Evolutionary conservation across 306 rosid species (phyloP).

Genomic region (Rosa lucieae): DNA sequence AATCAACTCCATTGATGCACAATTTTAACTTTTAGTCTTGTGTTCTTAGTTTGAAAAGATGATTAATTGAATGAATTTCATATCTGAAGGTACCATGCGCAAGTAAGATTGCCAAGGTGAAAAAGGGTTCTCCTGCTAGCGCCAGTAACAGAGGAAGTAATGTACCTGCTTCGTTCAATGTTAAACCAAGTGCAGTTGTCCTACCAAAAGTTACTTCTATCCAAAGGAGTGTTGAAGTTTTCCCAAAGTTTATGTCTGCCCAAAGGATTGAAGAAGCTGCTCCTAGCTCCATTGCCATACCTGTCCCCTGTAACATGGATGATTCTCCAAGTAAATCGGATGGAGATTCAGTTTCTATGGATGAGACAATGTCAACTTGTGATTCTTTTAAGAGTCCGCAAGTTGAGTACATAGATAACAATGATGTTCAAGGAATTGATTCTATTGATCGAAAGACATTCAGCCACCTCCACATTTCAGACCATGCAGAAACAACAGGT

Average conservation of each 20-base stretch:
- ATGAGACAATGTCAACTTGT: conserved; percentile 81
- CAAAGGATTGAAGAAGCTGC: conserved; percentile 34
- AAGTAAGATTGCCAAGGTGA: conserved; percentile 62
- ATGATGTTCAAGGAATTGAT: conserved; percentile 56
- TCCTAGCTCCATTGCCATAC: conserved; percentile 24
- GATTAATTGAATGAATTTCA: not conserved
- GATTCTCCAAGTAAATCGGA: conserved; percentile 84
- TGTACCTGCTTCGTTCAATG: conserved; percentile 30
- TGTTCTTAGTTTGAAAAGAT: not conserved
- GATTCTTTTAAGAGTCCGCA: conserved; percentile 89
- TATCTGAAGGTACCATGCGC: conserved; percentile 53
- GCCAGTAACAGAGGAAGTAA: conserved; percentile 29
- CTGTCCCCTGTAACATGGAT: conserved; percentile 49
- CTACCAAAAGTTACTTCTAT: conserved; percentile 39
- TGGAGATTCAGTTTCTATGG: conserved; percentile 70
- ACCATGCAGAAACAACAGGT: conserved; percentile 54
- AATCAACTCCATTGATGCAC: not conserved
- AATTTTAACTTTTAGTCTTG: not conserved
- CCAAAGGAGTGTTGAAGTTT: conserved; percentile 34
- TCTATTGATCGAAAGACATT: conserved; percentile 73
- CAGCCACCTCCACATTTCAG: conserved; percentile 67
- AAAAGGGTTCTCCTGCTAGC: conserved; percentile 48
- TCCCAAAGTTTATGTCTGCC: conserved; percentile 14
- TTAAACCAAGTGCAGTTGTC: conserved; percentile 42
- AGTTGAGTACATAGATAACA: conserved; percentile 76